These are phyloP conservation scores for Boletus tomentosulus DNA, from an alignment of 768 basidiomycete species.

Conservation along the genomic window DNA sequence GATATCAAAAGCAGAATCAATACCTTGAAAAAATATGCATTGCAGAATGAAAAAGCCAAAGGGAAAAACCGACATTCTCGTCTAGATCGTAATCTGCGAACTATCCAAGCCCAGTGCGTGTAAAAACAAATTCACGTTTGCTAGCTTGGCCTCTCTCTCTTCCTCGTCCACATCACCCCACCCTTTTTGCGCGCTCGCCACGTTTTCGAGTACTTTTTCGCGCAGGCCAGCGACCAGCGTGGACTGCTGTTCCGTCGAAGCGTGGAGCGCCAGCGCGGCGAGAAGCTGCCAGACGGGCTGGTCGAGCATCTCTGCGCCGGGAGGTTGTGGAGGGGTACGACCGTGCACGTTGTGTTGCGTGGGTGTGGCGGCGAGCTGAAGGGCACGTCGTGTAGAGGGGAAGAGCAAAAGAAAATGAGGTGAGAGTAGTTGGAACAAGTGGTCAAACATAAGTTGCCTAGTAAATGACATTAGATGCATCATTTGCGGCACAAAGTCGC, in stretches of 20 bases:
- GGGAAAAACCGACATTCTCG: background rate
- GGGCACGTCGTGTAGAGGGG: conserved; percentile 77
- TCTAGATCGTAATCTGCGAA: conserved; percentile 61
- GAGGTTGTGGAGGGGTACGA: conserved; percentile 63
- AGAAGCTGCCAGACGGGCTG: conserved; percentile 96
- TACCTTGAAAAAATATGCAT: conserved; percentile 2
- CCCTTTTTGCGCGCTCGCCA: conserved; percentile 72
- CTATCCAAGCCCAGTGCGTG: conserved; percentile 72
- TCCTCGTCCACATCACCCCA: conserved; percentile 65
- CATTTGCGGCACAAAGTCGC: background rate
- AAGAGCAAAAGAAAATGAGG: conserved; percentile 79
- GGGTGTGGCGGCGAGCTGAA: conserved; percentile 36
- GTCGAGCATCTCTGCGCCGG: conserved; percentile 60
- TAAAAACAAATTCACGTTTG: conserved; percentile 90
- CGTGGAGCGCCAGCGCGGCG: conserved; percentile 82
- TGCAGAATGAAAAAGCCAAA: background rate
- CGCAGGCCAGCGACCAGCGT: conserved; percentile 78
- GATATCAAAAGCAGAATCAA: background rate
- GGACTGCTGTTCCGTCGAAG: conserved; percentile 84
- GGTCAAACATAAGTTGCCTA: conserved; percentile 87
- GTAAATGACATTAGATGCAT: conserved; percentile 8
- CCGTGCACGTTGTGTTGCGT: conserved; percentile 35
- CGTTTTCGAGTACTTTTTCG: conserved; percentile 92
- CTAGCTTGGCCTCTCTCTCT: conserved; percentile 70
- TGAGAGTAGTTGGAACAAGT: conserved; percentile 75